Conservation (phyloP, 2,329 filamentous ascomycete species). For the Nothophoma quercina region DNA sequence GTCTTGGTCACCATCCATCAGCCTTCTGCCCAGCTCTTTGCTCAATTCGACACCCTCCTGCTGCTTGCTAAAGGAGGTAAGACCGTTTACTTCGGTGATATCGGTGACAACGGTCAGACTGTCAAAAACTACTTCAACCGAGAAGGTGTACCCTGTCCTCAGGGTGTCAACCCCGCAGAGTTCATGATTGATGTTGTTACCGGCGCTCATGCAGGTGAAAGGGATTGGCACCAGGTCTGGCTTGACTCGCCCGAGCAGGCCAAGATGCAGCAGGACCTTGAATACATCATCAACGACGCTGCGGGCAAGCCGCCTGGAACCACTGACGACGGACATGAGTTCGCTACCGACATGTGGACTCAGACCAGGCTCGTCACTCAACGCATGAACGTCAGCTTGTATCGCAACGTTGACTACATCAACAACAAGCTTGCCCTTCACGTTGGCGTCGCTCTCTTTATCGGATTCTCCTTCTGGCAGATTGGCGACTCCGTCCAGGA, state of each 20-base stretch:
- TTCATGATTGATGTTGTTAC: conserved; percentile 81
- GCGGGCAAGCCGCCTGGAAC: conserved; percentile 48
- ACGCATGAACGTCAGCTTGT: conserved; percentile 33
- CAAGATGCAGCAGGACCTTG: conserved; percentile 47
- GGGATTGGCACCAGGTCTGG: conserved; percentile 52
- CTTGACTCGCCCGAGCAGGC: conserved; percentile 43
- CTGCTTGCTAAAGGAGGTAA: conserved; percentile 77
- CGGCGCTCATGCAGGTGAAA: conserved; percentile 9
- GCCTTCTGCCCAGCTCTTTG: conserved; percentile 80
- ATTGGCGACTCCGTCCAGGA: conserved; percentile 43
- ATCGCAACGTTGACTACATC: conserved; percentile 36
- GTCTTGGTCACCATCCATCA: conserved; percentile 89
- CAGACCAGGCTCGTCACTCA: conserved; percentile 35
- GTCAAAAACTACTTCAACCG: conserved; percentile 64
- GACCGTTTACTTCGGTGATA: conserved; percentile 82
- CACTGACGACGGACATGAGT: conserved; percentile 50
- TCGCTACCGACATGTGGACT: conserved; percentile 32
- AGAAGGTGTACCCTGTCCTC: conserved; percentile 63
- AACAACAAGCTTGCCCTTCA: conserved; percentile 39
- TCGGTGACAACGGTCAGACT: conserved; percentile 72
- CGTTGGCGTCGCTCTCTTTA: conserved; percentile 33
- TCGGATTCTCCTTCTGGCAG: conserved; percentile 39
- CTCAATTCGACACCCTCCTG: conserved; percentile 81
- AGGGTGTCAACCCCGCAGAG: conserved; percentile 64
- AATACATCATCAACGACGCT: conserved; percentile 48